Evolutionary conservation across 306 rosid species (phyloP), one percentile per base, ranked within the genome.

Genomic region (Canavalia gladiata): DNA sequence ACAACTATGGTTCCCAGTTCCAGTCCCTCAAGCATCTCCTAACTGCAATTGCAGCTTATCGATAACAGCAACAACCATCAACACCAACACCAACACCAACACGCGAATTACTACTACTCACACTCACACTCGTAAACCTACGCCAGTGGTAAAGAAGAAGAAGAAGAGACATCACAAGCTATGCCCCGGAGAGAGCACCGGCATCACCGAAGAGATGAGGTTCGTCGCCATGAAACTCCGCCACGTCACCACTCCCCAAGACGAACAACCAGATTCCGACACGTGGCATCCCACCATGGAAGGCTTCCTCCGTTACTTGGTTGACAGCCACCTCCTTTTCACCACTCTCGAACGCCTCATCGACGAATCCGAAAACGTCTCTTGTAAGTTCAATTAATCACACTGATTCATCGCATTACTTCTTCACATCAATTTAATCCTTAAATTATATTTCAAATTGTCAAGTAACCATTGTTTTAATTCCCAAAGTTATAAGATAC

Each of bases 161-260:
- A 90, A 85, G 71, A 89, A 51, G 58, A 72, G 92, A 74, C 87
- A 89, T 83, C 82, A 94, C 74, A 93, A 74, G 81, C 87, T 77
- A 45, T 89, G 90, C 75, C 99, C 99, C 1, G 97, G 99, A 2
- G 98, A 95, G 84, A 82, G 82, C 78, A 75, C 83, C 47, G 98
- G 98, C 74, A 93, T 95, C 80, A 89, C 97, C 4, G 94, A 95
- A 87, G 99, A 93, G 86, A 86, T 95, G 96, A 86, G 98, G 82
- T 93, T 95, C 87, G 91, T 95, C 4, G 98, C 97, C 57, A 95
- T 95, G 99, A 87, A 86, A 74, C 98, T 95, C 74, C 98, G 87
- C 11, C 88, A 88, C 72, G 82, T 79, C 68, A 75, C 28, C 42
- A 3, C 10, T 6, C 11, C 70, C 6, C 9, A 39, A 39, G 46